Evolutionary conservation across 805 yeast genomes (phyloP), one percentile per base, ranked within the genome.

Genomic region (Nakazawaea laoshanensis): DNA sequence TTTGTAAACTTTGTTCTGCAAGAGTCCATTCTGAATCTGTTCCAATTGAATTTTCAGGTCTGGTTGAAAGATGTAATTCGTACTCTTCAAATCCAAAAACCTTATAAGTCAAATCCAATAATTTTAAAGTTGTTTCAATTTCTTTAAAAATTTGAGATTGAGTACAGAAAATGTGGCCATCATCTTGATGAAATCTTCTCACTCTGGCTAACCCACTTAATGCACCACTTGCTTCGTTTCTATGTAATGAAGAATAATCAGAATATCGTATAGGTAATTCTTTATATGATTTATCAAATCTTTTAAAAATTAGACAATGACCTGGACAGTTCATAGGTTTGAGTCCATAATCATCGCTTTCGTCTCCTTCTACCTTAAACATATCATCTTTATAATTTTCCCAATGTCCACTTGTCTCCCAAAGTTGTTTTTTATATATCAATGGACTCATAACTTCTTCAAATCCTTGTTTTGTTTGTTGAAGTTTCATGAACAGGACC

Each of bases 281-380:
- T 29, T 82, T 74, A 50, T 84, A 81, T 0, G 94, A 81, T 41
- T 89, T 70, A 31, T 83, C 86, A 40, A 76, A 76, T 43, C 77
- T 67, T 29, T 74, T 70, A 56, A 75, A 92, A 14, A 92, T 70
- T 27, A 92, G 49, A 52, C 98, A 92, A 52, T 92, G 98, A 0
- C 96, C 95, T 0, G 95, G 95, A 49, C 95, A 86, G 55, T 85
- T 85, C 95, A 86, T 77, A 7, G 98, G 98, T 49, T 92, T 92
- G 26, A 89, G 61, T 0, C 95, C 94, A 52, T 80, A 89, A 30
- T 62, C 51, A 10, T 39, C 34, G 9, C 35, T 38, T 21, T 36
- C 42, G 38, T 67, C 65, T 2, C 88, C 82, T 37, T 71, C 78
- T 2, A 88, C 95, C 46, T 74, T 69, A 52, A 88, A 89, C 98